A percentile compares a stretch with the other conserved stretches of the same genome.
These are phyloP conservation scores for Mucor mucedo DNA, from an alignment of 371 early-diverging fungal genomes.

Conservation along the genomic window DNA sequence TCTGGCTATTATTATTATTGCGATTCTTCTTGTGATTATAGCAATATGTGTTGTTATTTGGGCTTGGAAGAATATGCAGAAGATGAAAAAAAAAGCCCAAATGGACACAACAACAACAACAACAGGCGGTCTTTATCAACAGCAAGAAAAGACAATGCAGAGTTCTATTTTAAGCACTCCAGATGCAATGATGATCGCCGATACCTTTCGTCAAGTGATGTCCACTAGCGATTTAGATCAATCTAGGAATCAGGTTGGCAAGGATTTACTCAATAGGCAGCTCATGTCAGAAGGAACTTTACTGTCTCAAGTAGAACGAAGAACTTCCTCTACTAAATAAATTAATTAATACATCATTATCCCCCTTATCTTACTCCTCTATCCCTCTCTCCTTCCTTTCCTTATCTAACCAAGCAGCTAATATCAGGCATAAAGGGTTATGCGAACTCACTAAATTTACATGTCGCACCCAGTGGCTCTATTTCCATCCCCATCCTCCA, in stretches of 20 bases:
- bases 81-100: constrained; percentile 6
- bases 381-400: too few relatives aligned
- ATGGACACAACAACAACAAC: not conserved
- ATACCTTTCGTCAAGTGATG: constrained; percentile 27
- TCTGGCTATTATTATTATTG: constrained; percentile 26
- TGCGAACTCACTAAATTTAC: too few relatives aligned
- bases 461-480: too few relatives aligned
- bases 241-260: constrained; percentile 13
- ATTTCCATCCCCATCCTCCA: too few relatives aligned
- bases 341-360: too few relatives aligned
- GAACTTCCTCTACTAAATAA: constrained; percentile 17
- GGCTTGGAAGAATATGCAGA: constrained; percentile 27
- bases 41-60: constrained; percentile 21
- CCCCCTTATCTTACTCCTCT: too few relatives aligned
- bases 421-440: too few relatives aligned
- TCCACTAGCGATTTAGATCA: constrained; percentile 5
- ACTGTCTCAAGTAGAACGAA: constrained; percentile 19
- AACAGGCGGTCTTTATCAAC: constrained; percentile 3
- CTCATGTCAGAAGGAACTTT: constrained; percentile 22
- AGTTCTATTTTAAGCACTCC: constrained; percentile 22
- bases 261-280: constrained; percentile 20
- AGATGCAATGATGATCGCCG: constrained; percentile 27
- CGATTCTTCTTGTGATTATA: constrained; percentile 16
- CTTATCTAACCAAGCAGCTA: too few relatives aligned
- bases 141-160: constrained; percentile 1